Conservation (phyloP, 2,329 filamentous ascomycete species). For the Rhytidhysteron rufulum region DNA sequence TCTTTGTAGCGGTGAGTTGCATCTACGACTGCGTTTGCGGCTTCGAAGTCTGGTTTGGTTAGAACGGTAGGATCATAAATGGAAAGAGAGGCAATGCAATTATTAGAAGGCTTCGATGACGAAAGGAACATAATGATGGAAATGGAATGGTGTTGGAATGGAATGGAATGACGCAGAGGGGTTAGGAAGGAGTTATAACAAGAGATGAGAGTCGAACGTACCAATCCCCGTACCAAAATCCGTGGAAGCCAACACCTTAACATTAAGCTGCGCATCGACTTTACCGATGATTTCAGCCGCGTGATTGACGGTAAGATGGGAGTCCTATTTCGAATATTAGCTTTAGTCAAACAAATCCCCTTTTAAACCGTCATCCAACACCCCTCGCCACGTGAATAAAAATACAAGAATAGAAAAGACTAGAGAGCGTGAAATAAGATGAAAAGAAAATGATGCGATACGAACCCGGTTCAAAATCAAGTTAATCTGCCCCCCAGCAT, state of each 20-base stretch:
- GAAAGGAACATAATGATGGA: conserved; percentile 3
- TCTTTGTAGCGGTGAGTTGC: conserved; percentile 75
- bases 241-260: conserved; percentile 66
- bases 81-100: neutral
- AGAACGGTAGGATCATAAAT: neutral
- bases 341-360: too few relatives aligned
- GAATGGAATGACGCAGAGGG: neutral
- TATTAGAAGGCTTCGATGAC: neutral
- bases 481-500: conserved; percentile 72
- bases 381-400: too few relatives aligned
- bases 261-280: conserved; percentile 67
- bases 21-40: conserved; percentile 77
- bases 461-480: conserved; percentile 69
- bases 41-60: conserved; percentile 61
- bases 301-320: conserved; percentile 65
- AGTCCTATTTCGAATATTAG: too few relatives aligned
- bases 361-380: too few relatives aligned
- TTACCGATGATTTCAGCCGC: conserved; percentile 76
- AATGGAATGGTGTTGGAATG: conserved; percentile 1
- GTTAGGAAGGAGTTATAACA: neutral
- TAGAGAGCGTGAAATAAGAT: too few relatives aligned
- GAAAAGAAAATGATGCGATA: too few relatives aligned
- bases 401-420: too few relatives aligned
- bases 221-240: conserved; percentile 68
- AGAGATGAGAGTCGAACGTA: conserved; percentile 43